Evolutionary conservation across 2,329 filamentous ascomycete genomes (phyloP).

Genomic region (Chaetomiaceae sp.): DNA sequence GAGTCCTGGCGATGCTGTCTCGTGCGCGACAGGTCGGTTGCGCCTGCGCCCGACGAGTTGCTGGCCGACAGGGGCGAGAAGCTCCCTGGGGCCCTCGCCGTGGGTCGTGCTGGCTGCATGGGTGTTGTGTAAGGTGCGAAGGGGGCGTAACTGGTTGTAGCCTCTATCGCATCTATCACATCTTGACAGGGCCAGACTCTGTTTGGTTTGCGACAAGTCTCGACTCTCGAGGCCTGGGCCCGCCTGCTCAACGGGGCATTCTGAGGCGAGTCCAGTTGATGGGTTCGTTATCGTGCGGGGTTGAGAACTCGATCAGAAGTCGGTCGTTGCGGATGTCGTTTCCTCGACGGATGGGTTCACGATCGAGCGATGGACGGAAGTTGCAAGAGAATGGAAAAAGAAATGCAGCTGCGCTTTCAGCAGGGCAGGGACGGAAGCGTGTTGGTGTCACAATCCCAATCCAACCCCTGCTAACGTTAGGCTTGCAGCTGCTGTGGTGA

Average conservation of each 20-base stretch:
- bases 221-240: too few relatives aligned
- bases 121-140: constrained; percentile 11
- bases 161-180: constrained; percentile 42
- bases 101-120: constrained; percentile 48
- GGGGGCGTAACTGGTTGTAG: too few relatives aligned
- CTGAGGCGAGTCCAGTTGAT: too few relatives aligned
- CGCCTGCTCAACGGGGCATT: constrained; percentile 4
- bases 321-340: not conserved
- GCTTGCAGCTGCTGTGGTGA: constrained; percentile 1
- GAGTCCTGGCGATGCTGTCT: constrained; percentile 42
- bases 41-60: constrained; percentile 24
- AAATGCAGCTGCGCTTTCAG: not conserved
- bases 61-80: constrained; percentile 48
- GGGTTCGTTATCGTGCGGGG: too few relatives aligned
- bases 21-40: constrained; percentile 31
- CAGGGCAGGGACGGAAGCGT: not conserved
- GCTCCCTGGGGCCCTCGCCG: constrained; percentile 48
- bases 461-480: constrained; percentile 4
- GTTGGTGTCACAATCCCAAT: constrained; percentile 1
- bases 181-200: constrained; percentile 32
- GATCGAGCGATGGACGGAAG: too few relatives aligned
- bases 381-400: too few relatives aligned
- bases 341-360: not conserved
- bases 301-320: not conserved
- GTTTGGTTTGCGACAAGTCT: not conserved